These are phyloP conservation scores for Microbotryum scabiosae DNA, from an alignment of 1,284 basidiomycete genomes.

Conservation along the genomic window DNA sequence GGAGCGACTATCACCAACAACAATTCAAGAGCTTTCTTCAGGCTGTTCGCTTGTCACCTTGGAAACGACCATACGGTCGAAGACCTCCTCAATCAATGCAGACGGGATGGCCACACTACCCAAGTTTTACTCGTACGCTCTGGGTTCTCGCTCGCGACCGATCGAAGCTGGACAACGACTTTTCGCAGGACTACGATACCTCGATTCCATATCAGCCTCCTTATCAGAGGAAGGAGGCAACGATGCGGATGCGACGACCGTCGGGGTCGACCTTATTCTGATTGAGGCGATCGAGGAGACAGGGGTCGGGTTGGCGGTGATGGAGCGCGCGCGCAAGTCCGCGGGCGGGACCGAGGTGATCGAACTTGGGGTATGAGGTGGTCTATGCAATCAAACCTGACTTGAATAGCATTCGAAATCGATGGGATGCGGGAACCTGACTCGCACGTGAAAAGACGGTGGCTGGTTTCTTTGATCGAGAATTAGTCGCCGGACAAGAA, in stretches of 20 bases:
- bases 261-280: slow-evolving; percentile 72
- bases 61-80: too few species aligned
- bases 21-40: slow-evolving; percentile 2
- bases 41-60: neutral
- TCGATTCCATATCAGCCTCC: neutral
- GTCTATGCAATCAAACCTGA: too few species aligned
- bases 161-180: slow-evolving; percentile 67
- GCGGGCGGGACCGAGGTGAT: slow-evolving; percentile 50
- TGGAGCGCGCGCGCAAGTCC: slow-evolving; percentile 96
- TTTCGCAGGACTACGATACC: slow-evolving; percentile 71
- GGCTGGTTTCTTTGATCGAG: too few species aligned
- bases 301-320: slow-evolving; percentile 82
- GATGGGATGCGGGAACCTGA: too few species aligned
- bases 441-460: too few species aligned
- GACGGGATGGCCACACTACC: neutral
- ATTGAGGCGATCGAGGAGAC: slow-evolving; percentile 77
- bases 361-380: too few species aligned
- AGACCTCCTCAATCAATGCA: too few species aligned
- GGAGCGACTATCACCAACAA: neutral
- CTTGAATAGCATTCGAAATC: too few species aligned
- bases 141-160: slow-evolving; percentile 59
- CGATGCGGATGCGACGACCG: slow-evolving; percentile 30
- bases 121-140: slow-evolving; percentile 39
- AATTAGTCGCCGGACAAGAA: too few species aligned
- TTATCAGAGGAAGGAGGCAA: neutral